A percentile compares a stretch with the other conserved stretches of the same genome.
Conservation (phyloP, 257 asterid genomes). For the Solanum pimpinellifolium region DNA sequence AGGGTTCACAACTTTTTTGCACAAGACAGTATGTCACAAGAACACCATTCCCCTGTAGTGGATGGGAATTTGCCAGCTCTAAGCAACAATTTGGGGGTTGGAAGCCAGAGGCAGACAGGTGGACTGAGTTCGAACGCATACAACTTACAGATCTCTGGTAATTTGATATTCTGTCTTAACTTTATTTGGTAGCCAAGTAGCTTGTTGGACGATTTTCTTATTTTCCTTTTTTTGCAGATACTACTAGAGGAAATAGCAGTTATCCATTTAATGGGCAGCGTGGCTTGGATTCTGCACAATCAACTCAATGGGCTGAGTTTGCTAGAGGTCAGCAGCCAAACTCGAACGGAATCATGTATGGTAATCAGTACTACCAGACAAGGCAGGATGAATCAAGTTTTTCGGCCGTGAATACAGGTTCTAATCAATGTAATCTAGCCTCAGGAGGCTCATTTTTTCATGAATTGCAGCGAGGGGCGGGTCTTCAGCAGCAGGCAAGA, state of each 20-base stretch:
- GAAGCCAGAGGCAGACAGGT: conserved; percentile 45
- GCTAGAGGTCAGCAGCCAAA: conserved; percentile 43
- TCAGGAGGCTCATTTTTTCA: conserved; percentile 46
- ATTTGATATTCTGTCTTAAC: conserved; percentile 1
- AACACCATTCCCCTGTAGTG: conserved; percentile 39
- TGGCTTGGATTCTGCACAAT: conserved; percentile 34
- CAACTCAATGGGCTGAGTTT: conserved; percentile 35
- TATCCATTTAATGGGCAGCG: conserved; percentile 28
- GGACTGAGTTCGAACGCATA: conserved; percentile 23
- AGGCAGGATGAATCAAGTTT: conserved; percentile 59
- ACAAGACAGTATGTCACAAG: conserved; percentile 57
- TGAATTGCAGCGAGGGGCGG: conserved; percentile 50
- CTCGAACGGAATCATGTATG: conserved; percentile 50
- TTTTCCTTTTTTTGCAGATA: conserved; percentile 17
- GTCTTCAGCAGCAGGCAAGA: conserved; percentile 46
- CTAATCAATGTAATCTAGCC: conserved; percentile 33
- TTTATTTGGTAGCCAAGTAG: neutral
- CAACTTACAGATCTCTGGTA: conserved; percentile 33
- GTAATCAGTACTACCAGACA: conserved; percentile 44
- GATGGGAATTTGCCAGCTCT: conserved; percentile 54
- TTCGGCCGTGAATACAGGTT: conserved; percentile 44
- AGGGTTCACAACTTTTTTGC: conserved; percentile 91
- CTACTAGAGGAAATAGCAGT: conserved; percentile 33
- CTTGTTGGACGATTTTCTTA: neutral
- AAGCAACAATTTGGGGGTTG: conserved; percentile 44